Percentiles rank a stretch among this genome's conserved stretches.
phyloP scores from a whole-genome alignment of 176 grass and related monocot genomes.

The Ensete ventricosum region DNA sequence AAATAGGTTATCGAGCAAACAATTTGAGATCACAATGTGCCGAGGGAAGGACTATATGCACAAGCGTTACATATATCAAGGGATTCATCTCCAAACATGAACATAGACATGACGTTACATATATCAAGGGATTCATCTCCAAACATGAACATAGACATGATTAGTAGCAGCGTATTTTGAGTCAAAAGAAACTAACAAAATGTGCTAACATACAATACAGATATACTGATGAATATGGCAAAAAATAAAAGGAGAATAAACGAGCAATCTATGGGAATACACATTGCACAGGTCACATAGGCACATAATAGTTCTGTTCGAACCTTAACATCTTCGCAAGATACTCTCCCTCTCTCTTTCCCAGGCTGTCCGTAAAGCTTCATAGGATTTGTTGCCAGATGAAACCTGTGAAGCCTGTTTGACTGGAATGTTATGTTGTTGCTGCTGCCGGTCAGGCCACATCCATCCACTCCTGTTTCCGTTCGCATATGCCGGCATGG shows the following conservation, averaged over 20 bases:
- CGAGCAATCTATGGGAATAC: no score
- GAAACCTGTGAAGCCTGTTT: slow-evolving; percentile 29
- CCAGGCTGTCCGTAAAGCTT: slow-evolving; percentile 49
- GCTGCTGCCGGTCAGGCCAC: slow-evolving; percentile 32
- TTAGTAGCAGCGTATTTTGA: slow-evolving; percentile 20
- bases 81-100: no score
- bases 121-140: background rate
- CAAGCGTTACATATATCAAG: background rate
- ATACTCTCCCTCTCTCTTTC: slow-evolving; percentile 58
- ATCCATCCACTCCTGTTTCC: slow-evolving; percentile 57
- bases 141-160: slow-evolving; percentile 27
- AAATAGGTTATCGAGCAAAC: no score
- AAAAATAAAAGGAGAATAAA: no score
- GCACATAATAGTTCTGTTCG: no score
- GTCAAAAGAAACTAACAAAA: background rate
- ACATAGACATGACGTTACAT: no score
- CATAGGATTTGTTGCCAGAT: slow-evolving; percentile 40
- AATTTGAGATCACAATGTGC: no score
- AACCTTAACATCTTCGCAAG: slow-evolving; percentile 34
- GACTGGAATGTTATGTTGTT: slow-evolving; percentile 33
- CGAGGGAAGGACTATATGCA: no score
- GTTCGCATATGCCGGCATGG: slow-evolving; percentile 46
- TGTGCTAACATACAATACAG: no score
- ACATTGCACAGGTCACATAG: no score
- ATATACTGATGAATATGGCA: no score